A percentile compares a stretch with the other conserved stretches of the same genome.
Evolutionary conservation across 441 rosid genomes (phyloP).

Genomic region (Macaranga tanarius): DNA sequence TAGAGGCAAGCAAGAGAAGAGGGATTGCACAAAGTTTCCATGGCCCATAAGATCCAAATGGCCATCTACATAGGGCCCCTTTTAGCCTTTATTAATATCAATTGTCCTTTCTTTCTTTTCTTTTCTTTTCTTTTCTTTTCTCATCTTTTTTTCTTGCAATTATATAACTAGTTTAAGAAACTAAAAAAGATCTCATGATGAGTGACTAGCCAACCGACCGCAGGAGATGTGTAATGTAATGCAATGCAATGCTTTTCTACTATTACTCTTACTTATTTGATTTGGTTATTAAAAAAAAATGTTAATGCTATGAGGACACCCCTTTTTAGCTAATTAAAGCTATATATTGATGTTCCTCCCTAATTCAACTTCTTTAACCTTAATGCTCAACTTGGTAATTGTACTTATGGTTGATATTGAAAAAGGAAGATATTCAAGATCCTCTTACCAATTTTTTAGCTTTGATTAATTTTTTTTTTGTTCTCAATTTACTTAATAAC

Average conservation of each 20-base stretch:
- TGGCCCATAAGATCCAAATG: slow-evolving; percentile 36
- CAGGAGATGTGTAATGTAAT: neutral
- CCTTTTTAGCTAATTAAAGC: neutral
- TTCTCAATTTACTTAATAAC: neutral
- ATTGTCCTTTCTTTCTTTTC: neutral
- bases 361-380: neutral
- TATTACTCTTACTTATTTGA: neutral
- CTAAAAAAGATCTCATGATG: neutral
- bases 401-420: neutral
- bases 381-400: neutral
- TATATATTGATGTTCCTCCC: neutral
- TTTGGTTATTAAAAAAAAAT: neutral
- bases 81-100: slow-evolving; percentile 9
- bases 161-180: neutral
- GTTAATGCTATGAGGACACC: neutral
- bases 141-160: neutral
- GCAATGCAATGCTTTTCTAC: neutral
- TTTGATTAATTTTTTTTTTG: neutral
- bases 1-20: slow-evolving; percentile 12
- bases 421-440: neutral
- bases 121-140: neutral
- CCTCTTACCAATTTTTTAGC: neutral
- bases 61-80: slow-evolving; percentile 19
- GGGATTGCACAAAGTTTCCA: neutral
- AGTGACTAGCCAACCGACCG: no score